Conservation (phyloP, 2,329 filamentous ascomycete species). For the Elsinoe fawcettii region DNA sequence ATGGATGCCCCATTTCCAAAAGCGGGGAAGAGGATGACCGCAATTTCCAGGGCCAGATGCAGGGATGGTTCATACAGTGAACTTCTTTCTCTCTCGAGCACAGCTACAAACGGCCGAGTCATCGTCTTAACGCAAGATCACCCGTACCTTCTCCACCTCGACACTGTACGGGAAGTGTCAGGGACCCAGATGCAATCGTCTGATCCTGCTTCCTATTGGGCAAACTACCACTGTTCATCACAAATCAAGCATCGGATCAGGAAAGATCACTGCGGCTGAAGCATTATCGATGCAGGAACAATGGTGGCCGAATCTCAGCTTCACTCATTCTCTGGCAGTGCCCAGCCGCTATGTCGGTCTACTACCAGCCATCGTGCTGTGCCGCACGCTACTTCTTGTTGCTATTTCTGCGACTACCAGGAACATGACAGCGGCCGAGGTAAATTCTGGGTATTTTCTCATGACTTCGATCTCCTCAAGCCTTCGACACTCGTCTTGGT, state of each 20-base stretch:
- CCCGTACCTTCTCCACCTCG: too few species aligned
- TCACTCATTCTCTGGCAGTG: neutral
- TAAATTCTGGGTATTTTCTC: neutral
- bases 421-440: neutral
- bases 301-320: neutral
- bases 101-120: too few species aligned
- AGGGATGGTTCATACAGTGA: too few species aligned
- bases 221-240: neutral
- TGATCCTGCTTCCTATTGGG: neutral
- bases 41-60: too few species aligned
- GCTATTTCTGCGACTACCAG: neutral
- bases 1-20: too few species aligned
- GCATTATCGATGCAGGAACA: neutral
- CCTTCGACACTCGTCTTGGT: neutral
- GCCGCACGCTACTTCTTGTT: neutral
- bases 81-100: too few species aligned
- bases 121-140: too few species aligned
- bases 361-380: neutral
- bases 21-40: too few species aligned
- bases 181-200: too few species aligned
- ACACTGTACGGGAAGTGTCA: too few species aligned
- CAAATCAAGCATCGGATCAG: neutral
- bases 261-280: neutral
- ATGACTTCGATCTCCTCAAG: neutral
- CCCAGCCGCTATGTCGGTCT: neutral